Evolutionary conservation across 345 rosid genomes (phyloP).

Genomic region (Trapa incisa): DNA sequence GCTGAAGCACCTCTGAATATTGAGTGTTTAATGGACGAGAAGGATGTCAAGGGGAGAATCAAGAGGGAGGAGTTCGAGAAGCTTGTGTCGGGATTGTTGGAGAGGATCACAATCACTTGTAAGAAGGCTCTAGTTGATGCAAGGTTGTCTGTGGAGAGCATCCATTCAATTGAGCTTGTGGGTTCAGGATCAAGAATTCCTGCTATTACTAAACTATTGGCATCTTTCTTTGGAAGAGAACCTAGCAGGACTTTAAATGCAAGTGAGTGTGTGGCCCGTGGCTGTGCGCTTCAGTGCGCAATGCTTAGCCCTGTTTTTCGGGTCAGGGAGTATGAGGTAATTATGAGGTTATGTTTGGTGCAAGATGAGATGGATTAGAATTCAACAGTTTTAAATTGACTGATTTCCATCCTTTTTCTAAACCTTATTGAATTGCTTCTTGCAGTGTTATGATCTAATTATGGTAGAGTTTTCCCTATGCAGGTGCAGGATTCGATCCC

Average conservation of each 20-base stretch:
- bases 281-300: conserved; percentile 57
- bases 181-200: conserved; percentile 64
- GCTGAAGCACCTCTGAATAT: conserved; percentile 46
- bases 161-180: conserved; percentile 45
- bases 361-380: not conserved
- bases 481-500: conserved; percentile 54
- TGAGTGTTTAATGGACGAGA: conserved; percentile 62
- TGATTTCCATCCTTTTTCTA: not conserved
- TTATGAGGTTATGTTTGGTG: not conserved
- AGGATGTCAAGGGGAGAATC: conserved; percentile 45
- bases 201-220: conserved; percentile 26
- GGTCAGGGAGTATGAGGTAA: conserved; percentile 50
- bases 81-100: conserved; percentile 29
- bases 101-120: conserved; percentile 32
- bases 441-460: not conserved
- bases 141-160: conserved; percentile 24
- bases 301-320: conserved; percentile 51
- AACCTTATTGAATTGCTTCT: not conserved
- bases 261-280: conserved; percentile 57
- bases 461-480: conserved; percentile 8
- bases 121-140: conserved; percentile 39
- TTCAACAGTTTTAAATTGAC: not conserved
- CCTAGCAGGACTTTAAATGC: conserved; percentile 47
- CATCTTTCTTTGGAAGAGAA: conserved; percentile 39
- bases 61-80: conserved; percentile 56